These are phyloP conservation scores for Lecanicillium sp. DNA, from an alignment of 2,329 filamentous ascomycete species.

Conservation along the genomic window DNA sequence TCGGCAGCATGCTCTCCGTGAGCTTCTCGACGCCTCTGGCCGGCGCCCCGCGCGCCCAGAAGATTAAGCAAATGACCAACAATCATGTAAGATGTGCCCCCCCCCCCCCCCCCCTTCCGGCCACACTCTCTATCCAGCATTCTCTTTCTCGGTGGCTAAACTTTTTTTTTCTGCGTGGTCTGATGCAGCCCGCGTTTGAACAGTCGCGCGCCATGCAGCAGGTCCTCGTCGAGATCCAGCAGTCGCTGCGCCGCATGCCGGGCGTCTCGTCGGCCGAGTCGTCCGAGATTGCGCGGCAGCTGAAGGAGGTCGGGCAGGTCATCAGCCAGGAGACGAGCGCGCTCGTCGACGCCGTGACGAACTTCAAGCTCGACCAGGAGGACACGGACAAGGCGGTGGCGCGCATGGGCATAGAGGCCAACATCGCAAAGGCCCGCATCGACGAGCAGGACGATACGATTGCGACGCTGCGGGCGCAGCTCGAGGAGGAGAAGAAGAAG, in stretches of 20 bases:
- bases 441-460: slow-evolving; percentile 30
- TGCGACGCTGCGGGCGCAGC: slow-evolving; percentile 25
- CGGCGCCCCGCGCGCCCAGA: slow-evolving; percentile 29
- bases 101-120: not conserved
- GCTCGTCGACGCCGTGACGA: slow-evolving; percentile 33
- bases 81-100: slow-evolving; percentile 29
- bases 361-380: slow-evolving; percentile 31
- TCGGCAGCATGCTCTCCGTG: slow-evolving; percentile 28
- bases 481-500: slow-evolving; percentile 28
- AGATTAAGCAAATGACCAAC: slow-evolving; percentile 33
- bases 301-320: slow-evolving; percentile 32
- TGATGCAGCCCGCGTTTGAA: slow-evolving; percentile 28
- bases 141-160: not conserved
- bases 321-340: slow-evolving; percentile 34
- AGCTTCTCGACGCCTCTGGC: slow-evolving; percentile 35
- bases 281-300: slow-evolving; percentile 27
- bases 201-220: slow-evolving; percentile 30
- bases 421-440: slow-evolving; percentile 28
- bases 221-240: slow-evolving; percentile 32
- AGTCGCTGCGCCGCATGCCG: slow-evolving; percentile 34
- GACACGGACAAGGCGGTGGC: slow-evolving; percentile 34
- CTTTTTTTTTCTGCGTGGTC: not conserved
- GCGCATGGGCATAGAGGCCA: slow-evolving; percentile 33
- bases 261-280: slow-evolving; percentile 31
- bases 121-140: not conserved